These are phyloP conservation scores for Phytophthora pluvialis DNA, from an alignment of 352 stramenopile species.

Conservation along the genomic window DNA sequence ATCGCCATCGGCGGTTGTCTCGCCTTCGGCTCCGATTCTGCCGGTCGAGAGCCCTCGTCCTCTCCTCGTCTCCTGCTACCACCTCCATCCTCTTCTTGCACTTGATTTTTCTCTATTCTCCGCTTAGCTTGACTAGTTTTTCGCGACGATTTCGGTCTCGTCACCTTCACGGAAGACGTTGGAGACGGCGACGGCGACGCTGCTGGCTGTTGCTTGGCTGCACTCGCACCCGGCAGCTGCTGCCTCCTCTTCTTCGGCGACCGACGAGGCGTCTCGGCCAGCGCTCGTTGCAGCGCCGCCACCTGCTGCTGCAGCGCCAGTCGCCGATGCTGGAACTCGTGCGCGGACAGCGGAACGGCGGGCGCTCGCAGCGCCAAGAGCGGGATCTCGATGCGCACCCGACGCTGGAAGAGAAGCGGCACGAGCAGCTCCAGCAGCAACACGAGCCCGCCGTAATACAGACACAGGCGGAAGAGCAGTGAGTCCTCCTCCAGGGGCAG, in stretches of 20 bases:
- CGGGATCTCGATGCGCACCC: conserved; percentile 56
- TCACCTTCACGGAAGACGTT: conserved; percentile 25
- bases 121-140: conserved; percentile 9
- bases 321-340: conserved; percentile 52
- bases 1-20: conserved; percentile 29
- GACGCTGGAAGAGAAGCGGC: conserved; percentile 59
- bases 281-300: conserved; percentile 39
- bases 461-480: conserved; percentile 55
- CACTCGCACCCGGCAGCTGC: neutral
- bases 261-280: conserved; percentile 29
- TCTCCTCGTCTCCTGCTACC: conserved; percentile 1
- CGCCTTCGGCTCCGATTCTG: neutral
- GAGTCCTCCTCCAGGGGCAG: conserved; percentile 62
- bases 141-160: conserved; percentile 7
- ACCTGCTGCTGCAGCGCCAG: conserved; percentile 46
- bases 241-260: conserved; percentile 27
- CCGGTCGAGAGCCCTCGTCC: neutral
- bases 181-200: conserved; percentile 18
- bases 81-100: neutral
- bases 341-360: conserved; percentile 36
- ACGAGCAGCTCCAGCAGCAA: conserved; percentile 58
- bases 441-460: conserved; percentile 62
- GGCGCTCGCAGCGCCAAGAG: conserved; percentile 26
- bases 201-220: neutral
- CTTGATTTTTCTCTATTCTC: conserved; percentile 12